Conservation (phyloP, 441 rosid species). For the Theobroma grandiflorum region DNA sequence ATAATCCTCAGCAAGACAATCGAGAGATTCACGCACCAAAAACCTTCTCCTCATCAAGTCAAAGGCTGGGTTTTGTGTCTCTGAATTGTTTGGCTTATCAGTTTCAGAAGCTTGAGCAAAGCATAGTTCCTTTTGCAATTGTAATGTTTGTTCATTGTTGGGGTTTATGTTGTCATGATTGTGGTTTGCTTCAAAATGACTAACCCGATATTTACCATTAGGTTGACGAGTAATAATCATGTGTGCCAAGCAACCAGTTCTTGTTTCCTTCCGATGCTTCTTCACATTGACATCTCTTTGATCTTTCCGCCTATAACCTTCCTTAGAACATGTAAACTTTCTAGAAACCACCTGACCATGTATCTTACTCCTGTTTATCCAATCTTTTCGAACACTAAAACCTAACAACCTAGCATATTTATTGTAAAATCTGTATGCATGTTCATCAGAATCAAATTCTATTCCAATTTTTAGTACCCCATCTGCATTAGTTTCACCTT, state of each 20-base stretch:
- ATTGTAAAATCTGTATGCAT: slow-evolving; percentile 39
- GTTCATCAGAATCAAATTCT: slow-evolving; percentile 42
- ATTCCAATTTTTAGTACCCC: slow-evolving; percentile 30
- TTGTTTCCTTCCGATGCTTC: slow-evolving; percentile 39
- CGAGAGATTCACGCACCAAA: slow-evolving; percentile 31
- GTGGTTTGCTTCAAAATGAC: slow-evolving; percentile 43
- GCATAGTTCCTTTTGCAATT: slow-evolving; percentile 32
- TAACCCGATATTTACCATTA: slow-evolving; percentile 39
- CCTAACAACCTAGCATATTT: slow-evolving; percentile 38
- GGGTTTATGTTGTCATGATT: slow-evolving; percentile 41
- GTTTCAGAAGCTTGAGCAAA: slow-evolving; percentile 29
- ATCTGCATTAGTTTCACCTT: slow-evolving; percentile 16
- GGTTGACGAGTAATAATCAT: slow-evolving; percentile 41
- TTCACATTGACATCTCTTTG: slow-evolving; percentile 38
- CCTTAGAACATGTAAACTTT: slow-evolving; percentile 41
- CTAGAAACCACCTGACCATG: slow-evolving; percentile 41
- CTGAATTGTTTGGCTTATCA: slow-evolving; percentile 23
- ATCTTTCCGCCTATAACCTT: slow-evolving; percentile 40
- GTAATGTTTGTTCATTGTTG: slow-evolving; percentile 19
- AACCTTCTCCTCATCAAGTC: slow-evolving; percentile 17
- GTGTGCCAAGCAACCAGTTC: slow-evolving; percentile 47
- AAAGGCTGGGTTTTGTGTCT: slow-evolving; percentile 24
- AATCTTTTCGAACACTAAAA: slow-evolving; percentile 44
- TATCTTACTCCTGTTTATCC: slow-evolving; percentile 40
- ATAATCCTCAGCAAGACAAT: slow-evolving; percentile 28